phyloP scores from a whole-genome alignment of 176 grass and related monocot species.

The Areca catechu region DNA sequence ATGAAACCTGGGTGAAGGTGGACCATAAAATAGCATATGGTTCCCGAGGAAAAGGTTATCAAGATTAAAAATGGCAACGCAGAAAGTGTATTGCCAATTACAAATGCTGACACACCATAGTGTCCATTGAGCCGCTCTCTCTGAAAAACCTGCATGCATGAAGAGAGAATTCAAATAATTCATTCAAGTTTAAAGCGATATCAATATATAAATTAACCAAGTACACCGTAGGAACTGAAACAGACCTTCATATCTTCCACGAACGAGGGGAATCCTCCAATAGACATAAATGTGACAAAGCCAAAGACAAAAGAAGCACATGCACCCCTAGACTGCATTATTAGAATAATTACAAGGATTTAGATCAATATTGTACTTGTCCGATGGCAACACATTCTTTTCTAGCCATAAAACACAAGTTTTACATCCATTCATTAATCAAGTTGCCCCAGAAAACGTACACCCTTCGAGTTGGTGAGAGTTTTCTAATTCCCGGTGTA shows the following conservation, averaged over 20 bases:
- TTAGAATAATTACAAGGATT: slow-evolving; percentile 5
- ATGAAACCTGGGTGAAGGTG: slow-evolving; percentile 76
- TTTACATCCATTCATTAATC: no score
- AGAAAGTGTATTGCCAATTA: slow-evolving; percentile 84
- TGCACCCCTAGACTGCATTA: slow-evolving; percentile 59
- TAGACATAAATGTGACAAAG: slow-evolving; percentile 99
- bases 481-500: no score
- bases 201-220: no score
- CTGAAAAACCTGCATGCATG: slow-evolving; percentile 82
- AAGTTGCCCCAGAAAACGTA: no score
- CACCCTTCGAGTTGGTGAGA: no score
- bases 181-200: neutral
- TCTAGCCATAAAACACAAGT: no score
- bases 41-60: slow-evolving; percentile 71
- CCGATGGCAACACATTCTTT: no score
- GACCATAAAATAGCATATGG: slow-evolving; percentile 94
- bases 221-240: neutral
- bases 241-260: slow-evolving; percentile 99
- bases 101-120: slow-evolving; percentile 77
- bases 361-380: no score
- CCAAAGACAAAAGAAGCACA: slow-evolving; percentile 94
- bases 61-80: slow-evolving; percentile 83
- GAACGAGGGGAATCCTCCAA: slow-evolving; percentile 94
- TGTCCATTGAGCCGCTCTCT: slow-evolving; percentile 91
- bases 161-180: slow-evolving; percentile 1